These are phyloP conservation scores for Phoma sp. DNA, from an alignment of 2,329 filamentous ascomycete species.

Conservation along the genomic window DNA sequence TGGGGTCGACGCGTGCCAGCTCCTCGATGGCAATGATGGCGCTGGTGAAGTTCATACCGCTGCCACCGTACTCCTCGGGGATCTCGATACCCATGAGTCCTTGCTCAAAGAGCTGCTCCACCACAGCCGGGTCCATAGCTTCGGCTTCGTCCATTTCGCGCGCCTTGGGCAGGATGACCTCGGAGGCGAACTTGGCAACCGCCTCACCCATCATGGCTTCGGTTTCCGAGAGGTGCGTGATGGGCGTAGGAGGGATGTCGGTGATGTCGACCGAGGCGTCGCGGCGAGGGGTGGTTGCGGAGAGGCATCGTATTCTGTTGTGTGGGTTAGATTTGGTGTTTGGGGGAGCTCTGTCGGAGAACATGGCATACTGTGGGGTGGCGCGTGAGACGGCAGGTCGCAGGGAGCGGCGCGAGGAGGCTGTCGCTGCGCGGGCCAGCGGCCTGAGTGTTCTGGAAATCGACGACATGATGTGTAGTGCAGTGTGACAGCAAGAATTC, in stretches of 20 bases:
- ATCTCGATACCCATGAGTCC: conserved; percentile 98
- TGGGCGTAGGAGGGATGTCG: conserved; percentile 85
- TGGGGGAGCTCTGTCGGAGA: not conserved
- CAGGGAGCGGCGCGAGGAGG: conserved; percentile 33
- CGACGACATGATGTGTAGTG: conserved; percentile 35
- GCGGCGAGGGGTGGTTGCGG: conserved; percentile 49
- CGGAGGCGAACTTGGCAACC: conserved; percentile 88
- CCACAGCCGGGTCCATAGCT: conserved; percentile 83
- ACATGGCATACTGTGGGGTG: conserved; percentile 40
- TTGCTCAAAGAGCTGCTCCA: conserved; percentile 96
- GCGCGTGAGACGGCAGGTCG: conserved; percentile 37
- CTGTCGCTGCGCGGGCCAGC: conserved; percentile 37
- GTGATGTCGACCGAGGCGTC: conserved; percentile 61
- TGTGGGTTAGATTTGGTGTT: not conserved
- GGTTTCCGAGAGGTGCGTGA: conserved; percentile 89
- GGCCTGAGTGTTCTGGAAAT: conserved; percentile 41
- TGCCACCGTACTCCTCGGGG: conserved; percentile 93
- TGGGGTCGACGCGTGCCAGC: conserved; percentile 90
- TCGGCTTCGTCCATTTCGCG: conserved; percentile 98
- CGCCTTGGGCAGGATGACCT: conserved; percentile 86
- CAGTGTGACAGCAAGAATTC: not conserved
- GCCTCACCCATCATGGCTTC: conserved; percentile 88
- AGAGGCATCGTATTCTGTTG: conserved; percentile 50
- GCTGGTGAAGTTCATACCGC: conserved; percentile 98
- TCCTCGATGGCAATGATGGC: conserved; percentile 98